Evolutionary conservation across 305 asterid species (phyloP).

Genomic region (Fraxinus sp.): DNA sequence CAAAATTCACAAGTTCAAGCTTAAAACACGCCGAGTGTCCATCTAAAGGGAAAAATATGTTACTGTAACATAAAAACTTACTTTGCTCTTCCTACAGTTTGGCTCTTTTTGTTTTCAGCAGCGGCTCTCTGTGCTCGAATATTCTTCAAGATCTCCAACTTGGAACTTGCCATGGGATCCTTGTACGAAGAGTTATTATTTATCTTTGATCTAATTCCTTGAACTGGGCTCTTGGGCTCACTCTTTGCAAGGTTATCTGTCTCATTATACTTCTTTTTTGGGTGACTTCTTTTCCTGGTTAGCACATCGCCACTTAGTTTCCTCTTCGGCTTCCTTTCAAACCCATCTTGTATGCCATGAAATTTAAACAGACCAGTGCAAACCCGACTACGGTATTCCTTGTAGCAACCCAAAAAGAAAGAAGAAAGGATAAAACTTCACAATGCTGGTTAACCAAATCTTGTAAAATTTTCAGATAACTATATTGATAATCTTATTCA

Average conservation of each 20-base stretch:
- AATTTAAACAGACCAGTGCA: slow-evolving; percentile 58
- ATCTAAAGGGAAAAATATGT: not conserved
- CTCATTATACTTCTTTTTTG: slow-evolving; percentile 34
- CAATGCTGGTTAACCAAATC: not conserved
- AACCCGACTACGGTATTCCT: slow-evolving; percentile 67
- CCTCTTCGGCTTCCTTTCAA: slow-evolving; percentile 57
- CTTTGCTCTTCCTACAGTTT: slow-evolving; percentile 73
- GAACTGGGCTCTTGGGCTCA: slow-evolving; percentile 37
- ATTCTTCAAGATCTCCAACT: slow-evolving; percentile 72
- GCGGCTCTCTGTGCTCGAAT: slow-evolving; percentile 71
- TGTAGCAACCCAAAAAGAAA: slow-evolving; percentile 1
- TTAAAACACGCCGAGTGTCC: not conserved
- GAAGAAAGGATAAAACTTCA: not conserved
- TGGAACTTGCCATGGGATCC: slow-evolving; percentile 77
- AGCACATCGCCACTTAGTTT: slow-evolving; percentile 44
- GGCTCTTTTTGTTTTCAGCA: slow-evolving; percentile 43
- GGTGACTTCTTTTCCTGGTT: slow-evolving; percentile 34
- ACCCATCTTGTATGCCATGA: slow-evolving; percentile 57
- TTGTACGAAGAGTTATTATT: slow-evolving; percentile 47
- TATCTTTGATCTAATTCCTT: slow-evolving; percentile 42
- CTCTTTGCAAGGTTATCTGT: slow-evolving; percentile 27
- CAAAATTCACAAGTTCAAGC: not conserved
- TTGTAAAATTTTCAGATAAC: not conserved
- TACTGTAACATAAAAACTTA: slow-evolving; percentile 30
- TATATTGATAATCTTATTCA: not conserved